Conservation (phyloP, 2,329 filamentous ascomycete genomes). For the Fusarium continuum region DNA sequence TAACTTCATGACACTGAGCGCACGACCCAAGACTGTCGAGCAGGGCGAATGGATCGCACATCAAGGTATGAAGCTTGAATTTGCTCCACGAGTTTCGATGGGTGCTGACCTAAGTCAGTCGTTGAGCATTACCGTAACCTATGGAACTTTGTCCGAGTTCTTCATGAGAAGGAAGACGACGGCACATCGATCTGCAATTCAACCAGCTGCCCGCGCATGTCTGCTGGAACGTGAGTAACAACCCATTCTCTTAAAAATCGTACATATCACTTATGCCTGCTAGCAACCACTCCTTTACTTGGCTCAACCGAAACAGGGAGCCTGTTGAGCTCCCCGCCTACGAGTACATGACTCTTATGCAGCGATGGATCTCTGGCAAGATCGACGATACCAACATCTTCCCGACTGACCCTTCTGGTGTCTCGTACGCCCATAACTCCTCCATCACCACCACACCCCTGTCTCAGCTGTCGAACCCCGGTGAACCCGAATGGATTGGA, state of each 20-base stretch:
- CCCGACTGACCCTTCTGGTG: constrained; percentile 80
- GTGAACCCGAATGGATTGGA: constrained; percentile 81
- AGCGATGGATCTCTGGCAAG: constrained; percentile 97
- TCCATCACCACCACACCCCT: constrained; percentile 67
- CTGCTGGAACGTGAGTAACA: constrained; percentile 82
- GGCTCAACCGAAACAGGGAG: constrained; percentile 87
- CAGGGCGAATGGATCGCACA: constrained; percentile 96
- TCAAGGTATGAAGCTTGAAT: constrained; percentile 69
- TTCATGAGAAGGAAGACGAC: constrained; percentile 85
- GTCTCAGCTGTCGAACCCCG: constrained; percentile 67
- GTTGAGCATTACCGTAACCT: constrained; percentile 93
- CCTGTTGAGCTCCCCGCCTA: constrained; percentile 92
- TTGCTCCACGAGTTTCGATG: neutral
- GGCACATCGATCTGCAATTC: constrained; percentile 85
- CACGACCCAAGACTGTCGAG: constrained; percentile 91
- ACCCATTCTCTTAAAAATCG: neutral
- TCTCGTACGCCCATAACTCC: constrained; percentile 72
- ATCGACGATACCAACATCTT: constrained; percentile 91
- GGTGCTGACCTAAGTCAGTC: constrained; percentile 60
- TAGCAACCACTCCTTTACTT: constrained; percentile 93
- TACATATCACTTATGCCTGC: constrained; percentile 14
- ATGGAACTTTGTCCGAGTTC: constrained; percentile 87
- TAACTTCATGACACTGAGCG: constrained; percentile 97
- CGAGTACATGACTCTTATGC: constrained; percentile 94
- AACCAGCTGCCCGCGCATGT: constrained; percentile 89